A percentile compares a stretch with the other conserved stretches of the same genome.
These are phyloP conservation scores for Candida glucosophila DNA, from an alignment of 1,139 yeast species.

Conservation along the genomic window DNA sequence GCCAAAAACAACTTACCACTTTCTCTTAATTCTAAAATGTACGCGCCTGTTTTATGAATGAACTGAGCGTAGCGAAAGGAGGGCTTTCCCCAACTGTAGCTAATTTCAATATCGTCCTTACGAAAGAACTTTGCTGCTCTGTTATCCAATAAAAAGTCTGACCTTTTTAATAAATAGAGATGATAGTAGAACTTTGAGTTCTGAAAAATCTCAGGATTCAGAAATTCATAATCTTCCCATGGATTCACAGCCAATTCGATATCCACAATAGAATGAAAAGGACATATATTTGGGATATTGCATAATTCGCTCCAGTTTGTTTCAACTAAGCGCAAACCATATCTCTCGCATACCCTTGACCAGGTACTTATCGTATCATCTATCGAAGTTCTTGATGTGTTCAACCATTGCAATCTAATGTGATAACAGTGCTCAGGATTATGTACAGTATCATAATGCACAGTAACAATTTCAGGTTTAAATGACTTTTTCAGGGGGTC, in stretches of 20 bases:
- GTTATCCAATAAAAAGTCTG: slow-evolving; percentile 77
- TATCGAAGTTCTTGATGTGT: slow-evolving; percentile 78
- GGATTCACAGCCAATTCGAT: slow-evolving; percentile 60
- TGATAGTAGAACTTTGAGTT: slow-evolving; percentile 54
- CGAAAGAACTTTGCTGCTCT: slow-evolving; percentile 61
- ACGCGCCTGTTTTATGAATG: slow-evolving; percentile 81
- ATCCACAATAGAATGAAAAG: slow-evolving; percentile 81
- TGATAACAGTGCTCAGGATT: slow-evolving; percentile 96
- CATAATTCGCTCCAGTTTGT: slow-evolving; percentile 87
- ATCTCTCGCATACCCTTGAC: slow-evolving; percentile 76
- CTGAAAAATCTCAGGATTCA: slow-evolving; percentile 33
- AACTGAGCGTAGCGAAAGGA: slow-evolving; percentile 78
- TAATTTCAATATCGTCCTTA: slow-evolving; percentile 45
- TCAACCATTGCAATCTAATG: slow-evolving; percentile 85
- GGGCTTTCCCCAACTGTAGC: slow-evolving; percentile 90
- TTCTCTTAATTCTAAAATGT: slow-evolving; percentile 78
- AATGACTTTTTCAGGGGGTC: slow-evolving; percentile 68
- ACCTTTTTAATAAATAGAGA: slow-evolving; percentile 50
- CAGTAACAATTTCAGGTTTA: slow-evolving; percentile 69
- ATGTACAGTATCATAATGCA: slow-evolving; percentile 87
- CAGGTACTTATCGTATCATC: slow-evolving; percentile 82
- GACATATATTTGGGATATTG: slow-evolving; percentile 65
- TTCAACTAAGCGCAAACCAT: slow-evolving; percentile 83
- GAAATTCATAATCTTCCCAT: slow-evolving; percentile 52
- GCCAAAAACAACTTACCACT: slow-evolving; percentile 77